Conservation (phyloP, 305 asterid species). For the Nicotiana rustica region DNA sequence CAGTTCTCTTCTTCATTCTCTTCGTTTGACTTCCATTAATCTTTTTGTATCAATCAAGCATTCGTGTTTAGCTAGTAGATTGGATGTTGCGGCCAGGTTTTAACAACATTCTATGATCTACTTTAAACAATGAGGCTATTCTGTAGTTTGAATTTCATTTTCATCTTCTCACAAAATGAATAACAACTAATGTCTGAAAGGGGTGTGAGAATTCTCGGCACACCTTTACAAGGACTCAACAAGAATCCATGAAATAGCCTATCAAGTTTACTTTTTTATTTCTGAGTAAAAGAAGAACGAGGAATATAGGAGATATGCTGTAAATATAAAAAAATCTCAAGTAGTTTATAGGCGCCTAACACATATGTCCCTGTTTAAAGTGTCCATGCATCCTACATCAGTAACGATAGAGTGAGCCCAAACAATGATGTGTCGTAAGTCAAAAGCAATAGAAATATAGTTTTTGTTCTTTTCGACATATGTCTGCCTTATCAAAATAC, state of each 20-base stretch:
- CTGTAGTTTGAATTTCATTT: neutral
- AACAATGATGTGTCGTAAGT: neutral
- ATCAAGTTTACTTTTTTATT: neutral
- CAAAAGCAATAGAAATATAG: neutral
- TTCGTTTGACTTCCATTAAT: neutral
- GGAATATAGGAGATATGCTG: neutral
- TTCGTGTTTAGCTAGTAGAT: neutral
- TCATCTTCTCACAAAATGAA: neutral
- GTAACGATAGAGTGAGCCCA: neutral
- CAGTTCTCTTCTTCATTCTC: constrained; percentile 16
- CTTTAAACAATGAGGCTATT: too few species aligned
- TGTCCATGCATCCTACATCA: neutral
- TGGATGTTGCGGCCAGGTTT: neutral
- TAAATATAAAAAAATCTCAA: neutral
- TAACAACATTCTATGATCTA: neutral
- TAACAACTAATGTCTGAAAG: neutral
- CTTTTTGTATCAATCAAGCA: constrained; percentile 6
- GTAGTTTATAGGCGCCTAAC: neutral
- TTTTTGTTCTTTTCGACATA: neutral
- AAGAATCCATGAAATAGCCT: constrained; percentile 16
- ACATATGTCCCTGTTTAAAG: neutral
- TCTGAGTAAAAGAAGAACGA: neutral
- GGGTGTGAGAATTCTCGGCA: neutral
- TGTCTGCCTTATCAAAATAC: neutral
- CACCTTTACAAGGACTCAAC: constrained; percentile 16